Evolutionary conservation across 768 basidiomycete genomes (phyloP).

Genomic region (Hericium rajendrae): DNA sequence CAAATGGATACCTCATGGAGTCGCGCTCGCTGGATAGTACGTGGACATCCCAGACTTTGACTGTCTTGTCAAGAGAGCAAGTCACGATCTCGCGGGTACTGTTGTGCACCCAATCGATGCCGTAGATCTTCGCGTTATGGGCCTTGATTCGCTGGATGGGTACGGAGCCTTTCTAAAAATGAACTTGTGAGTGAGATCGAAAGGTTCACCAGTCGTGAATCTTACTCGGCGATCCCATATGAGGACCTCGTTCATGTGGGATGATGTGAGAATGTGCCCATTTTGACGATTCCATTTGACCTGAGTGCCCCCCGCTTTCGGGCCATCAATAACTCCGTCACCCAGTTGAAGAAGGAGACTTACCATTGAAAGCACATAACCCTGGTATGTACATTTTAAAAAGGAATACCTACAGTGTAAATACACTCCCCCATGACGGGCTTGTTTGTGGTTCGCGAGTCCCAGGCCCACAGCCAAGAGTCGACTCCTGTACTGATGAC

Average conservation of each 20-base stretch:
- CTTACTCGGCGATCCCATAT: constrained; percentile 90
- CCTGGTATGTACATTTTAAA: constrained; percentile 24
- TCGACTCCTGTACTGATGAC: constrained; percentile 91
- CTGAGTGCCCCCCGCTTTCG: constrained; percentile 76
- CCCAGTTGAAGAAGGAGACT: constrained; percentile 9
- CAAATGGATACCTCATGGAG: background rate
- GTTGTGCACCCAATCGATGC: constrained; percentile 90
- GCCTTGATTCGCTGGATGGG: constrained; percentile 68
- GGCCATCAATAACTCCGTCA: background rate
- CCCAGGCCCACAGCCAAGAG: constrained; percentile 93
- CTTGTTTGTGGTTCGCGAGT: constrained; percentile 46
- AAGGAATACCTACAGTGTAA: background rate
- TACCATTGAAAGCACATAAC: constrained; percentile 49
- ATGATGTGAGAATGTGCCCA: constrained; percentile 78
- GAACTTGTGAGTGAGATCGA: background rate
- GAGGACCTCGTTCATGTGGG: constrained; percentile 77
- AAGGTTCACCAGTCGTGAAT: background rate
- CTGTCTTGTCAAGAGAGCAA: constrained; percentile 88
- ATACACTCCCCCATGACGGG: constrained; percentile 51
- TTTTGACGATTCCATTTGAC: constrained; percentile 96
- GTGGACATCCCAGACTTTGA: constrained; percentile 76
- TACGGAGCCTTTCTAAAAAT: constrained; percentile 75
- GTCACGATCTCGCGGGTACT: constrained; percentile 76
- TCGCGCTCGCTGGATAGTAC: constrained; percentile 8
- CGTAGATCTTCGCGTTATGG: constrained; percentile 90